A percentile compares a stretch with the other conserved stretches of the same genome.
These are phyloP conservation scores for Scheffersomyces stipitis DNA, from an alignment of 805 yeast genomes.

Conservation along the genomic window DNA sequence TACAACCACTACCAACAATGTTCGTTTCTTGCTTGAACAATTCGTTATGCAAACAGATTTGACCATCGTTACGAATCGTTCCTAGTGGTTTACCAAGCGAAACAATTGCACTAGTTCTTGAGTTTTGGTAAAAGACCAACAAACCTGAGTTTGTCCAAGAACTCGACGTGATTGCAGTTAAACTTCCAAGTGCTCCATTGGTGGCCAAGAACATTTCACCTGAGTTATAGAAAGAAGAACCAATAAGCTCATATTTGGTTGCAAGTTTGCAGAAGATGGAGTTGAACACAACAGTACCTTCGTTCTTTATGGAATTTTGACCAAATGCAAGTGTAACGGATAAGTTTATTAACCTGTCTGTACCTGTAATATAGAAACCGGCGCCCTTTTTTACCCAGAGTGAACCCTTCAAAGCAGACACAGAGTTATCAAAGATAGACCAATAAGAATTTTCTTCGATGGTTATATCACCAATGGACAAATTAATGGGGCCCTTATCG, in stretches of 20 bases:
- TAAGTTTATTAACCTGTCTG: slow-evolving; percentile 5
- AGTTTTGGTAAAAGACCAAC: slow-evolving; percentile 18
- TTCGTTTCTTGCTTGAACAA: slow-evolving; percentile 13
- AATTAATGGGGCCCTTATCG: slow-evolving; percentile 13
- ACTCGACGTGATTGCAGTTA: slow-evolving; percentile 8
- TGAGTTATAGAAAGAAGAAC: slow-evolving; percentile 7
- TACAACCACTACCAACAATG: slow-evolving; percentile 20
- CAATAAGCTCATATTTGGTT: slow-evolving; percentile 7
- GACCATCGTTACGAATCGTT: slow-evolving; percentile 19
- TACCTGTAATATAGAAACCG: slow-evolving; percentile 15
- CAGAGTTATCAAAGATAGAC: slow-evolving; percentile 14
- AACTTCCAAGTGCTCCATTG: slow-evolving; percentile 7
- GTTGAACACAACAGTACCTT: slow-evolving; percentile 17
- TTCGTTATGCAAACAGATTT: slow-evolving; percentile 14
- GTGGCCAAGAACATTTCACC: slow-evolving; percentile 11
- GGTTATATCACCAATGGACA: slow-evolving; percentile 19
- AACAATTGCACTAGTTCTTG: slow-evolving; percentile 18
- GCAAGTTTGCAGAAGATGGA: slow-evolving; percentile 8
- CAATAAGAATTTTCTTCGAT: slow-evolving; percentile 14
- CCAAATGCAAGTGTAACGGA: slow-evolving; percentile 9
- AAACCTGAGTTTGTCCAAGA: slow-evolving; percentile 17
- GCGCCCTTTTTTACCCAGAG: slow-evolving; percentile 11
- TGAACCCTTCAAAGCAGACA: slow-evolving; percentile 12
- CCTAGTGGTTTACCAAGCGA: slow-evolving; percentile 10
- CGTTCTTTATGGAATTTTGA: slow-evolving; percentile 13